Base-by-base conservation (phyloP, 441 rosid genomes). In the Erodium texanum region DNA sequence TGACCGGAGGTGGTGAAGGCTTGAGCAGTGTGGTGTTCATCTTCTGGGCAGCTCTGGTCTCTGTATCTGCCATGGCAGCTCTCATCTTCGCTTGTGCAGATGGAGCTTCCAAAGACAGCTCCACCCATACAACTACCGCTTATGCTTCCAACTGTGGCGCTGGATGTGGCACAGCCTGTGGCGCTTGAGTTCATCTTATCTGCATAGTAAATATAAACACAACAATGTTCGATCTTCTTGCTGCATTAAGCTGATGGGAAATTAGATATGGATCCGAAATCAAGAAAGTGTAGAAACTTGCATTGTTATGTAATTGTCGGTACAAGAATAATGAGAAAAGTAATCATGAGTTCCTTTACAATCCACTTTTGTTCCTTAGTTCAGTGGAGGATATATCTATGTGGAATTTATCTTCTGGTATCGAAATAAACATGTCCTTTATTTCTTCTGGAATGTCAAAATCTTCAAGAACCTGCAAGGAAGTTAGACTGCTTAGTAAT, bases 361-460 rank as follows among this genome's bases (percentile, higher is more conserved):
- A 24, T 70, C 76, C 73, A 50, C 16, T 10, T 1, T 66, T 78
- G 63, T 77, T 77, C 72, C 97, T 82, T 70, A 91, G 63, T 64
- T 87, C 87, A 10, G 93, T 83, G 59, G 97, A 91, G 66, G 97
- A 91, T 66, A 91, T 74, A 75, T 90, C 92, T 83, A 86, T 72
- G 19, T 84, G 80, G 73, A 93, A 93, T 48, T 0, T 72, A 16
- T 90, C 87, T 14, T 70, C 76, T 64, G 97, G 90, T 79, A 91
- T 79, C 11, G 97, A 66, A 59, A 80, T 34, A 27, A 93, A 91
- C 92, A 91, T 85, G 64, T 81, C 95, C 29, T 38, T 77, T 62
- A 93, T 67, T 69, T 68, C 78, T 73, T 80, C 84, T 63, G 96
- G 97, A 70, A 89, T 84, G 68, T 86, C 87, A 48, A 89, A 71